Base-by-base conservation (phyloP, 345 rosid genomes). In the Heritiera littoralis region DNA sequence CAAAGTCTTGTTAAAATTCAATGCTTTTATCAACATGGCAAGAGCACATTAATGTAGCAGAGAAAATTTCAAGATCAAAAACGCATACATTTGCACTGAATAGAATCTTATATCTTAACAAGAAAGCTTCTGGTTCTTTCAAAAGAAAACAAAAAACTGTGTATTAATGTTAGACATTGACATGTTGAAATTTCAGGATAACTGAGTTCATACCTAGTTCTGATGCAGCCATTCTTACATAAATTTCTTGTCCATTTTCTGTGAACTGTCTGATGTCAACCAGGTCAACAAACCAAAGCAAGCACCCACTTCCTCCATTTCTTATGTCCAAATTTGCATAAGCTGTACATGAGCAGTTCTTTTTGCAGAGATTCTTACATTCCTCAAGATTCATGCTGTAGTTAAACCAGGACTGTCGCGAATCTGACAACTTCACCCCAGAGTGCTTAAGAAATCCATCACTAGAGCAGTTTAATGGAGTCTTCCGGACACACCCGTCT, bases 311-410 rank as follows among this genome's bases (percentile, higher is more conserved):
- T 49, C 88, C 90, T 23, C 80, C 83, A 10, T 43, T 74, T 28
- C 80, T 61, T 32, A 90, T 73, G 59, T 86, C 76, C 20, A 78
- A 77, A 81, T 48, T 84, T 0, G 89, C 80, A 75, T 87, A 89
- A 70, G 89, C 94, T 1, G 54, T 86, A 3, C 94, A 90, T 4
- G 89, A 86, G 74, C 94, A 90, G 43, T 90, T 86, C n/a, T 66
- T 73, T 23, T 10, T 38, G 80, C 94, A 90, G 55, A 65, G 4
- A 9, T 48, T 18, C 54, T 78, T 61, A 51, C 94, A 90, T 15
- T 83, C 87, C 20, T 71, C 40, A 7, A 86, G 86, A 46, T 61
- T 81, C 30, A 86, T 75, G 7, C 66, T 74, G 49, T 65, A 72
- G 13, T 82, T 74, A 35, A 68, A 78, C 80, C 85, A 79, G 0